These are phyloP conservation scores for Litsea cubeba DNA, from an alignment of 164 flowering plant species.

Conservation along the genomic window DNA sequence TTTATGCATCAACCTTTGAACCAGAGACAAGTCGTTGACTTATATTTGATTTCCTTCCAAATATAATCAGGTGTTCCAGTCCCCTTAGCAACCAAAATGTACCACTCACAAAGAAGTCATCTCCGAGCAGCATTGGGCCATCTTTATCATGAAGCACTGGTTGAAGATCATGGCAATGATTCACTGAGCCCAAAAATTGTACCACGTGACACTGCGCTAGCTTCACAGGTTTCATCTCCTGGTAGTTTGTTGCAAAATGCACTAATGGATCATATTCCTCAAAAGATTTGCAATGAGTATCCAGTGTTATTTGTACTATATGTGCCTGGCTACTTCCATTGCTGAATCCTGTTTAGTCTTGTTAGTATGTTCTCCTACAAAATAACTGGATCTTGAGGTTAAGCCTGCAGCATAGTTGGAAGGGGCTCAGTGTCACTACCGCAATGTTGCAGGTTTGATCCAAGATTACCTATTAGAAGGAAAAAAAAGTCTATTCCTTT, in stretches of 20 bases:
- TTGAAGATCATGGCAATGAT: slow-evolving; percentile 25
- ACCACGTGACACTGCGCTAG: slow-evolving; percentile 16
- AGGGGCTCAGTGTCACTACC: no score
- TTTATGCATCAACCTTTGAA: no score
- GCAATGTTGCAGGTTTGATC: no score
- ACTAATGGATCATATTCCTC: slow-evolving; percentile 23
- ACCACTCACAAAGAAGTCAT: slow-evolving; percentile 53
- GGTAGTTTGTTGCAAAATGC: slow-evolving; percentile 19
- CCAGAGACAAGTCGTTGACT: not conserved
- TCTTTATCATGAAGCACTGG: slow-evolving; percentile 38
- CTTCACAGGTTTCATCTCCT: slow-evolving; percentile 28
- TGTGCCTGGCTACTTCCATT: not conserved
- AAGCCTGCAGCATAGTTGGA: no score
- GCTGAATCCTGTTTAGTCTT: no score
- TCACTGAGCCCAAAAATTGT: slow-evolving; percentile 20
- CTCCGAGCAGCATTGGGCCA: slow-evolving; percentile 50
- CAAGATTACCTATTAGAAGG: no score
- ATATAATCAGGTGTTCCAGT: slow-evolving; percentile 46
- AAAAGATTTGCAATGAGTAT: slow-evolving; percentile 25
- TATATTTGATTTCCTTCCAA: not conserved
- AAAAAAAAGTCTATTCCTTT: no score
- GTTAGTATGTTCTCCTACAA: no score
- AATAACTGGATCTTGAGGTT: no score
- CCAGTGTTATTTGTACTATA: not conserved
- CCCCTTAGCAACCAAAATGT: slow-evolving; percentile 78